These are phyloP conservation scores for Parsonsia alboflavescens DNA, from an alignment of 257 asterid genomes.

Conservation along the genomic window DNA sequence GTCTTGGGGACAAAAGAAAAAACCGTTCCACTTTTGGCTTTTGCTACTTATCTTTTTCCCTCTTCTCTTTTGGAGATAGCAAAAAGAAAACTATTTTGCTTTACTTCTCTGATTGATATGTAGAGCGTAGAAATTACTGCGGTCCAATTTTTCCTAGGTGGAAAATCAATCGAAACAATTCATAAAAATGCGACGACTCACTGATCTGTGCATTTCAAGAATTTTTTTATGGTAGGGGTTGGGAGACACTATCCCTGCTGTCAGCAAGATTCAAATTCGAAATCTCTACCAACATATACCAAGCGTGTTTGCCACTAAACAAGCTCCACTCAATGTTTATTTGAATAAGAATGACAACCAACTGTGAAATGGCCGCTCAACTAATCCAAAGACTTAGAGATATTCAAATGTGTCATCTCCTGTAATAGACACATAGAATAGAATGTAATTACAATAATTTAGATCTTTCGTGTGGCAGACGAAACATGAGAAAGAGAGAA, in stretches of 20 bases:
- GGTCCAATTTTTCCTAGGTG: neutral
- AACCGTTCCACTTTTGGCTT: neutral
- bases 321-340: too few species aligned
- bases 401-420: neutral
- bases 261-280: too few species aligned
- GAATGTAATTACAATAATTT: neutral
- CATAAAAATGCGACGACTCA: neutral
- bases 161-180: neutral
- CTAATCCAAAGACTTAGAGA: neutral
- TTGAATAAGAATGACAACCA: neutral
- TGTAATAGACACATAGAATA: neutral
- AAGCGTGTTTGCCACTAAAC: too few species aligned
- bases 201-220: neutral
- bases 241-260: too few species aligned
- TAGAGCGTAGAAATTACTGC: neutral
- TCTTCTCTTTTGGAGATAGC: neutral
- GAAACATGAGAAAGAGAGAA: neutral
- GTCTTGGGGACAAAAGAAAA: neutral
- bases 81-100: neutral
- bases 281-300: too few species aligned
- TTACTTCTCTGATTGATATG: neutral
- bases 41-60: neutral
- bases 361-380: neutral
- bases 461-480: neutral
- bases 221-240: neutral